Base-by-base conservation (phyloP, 257 asterid genomes). In the Salvia rosmarinus region DNA sequence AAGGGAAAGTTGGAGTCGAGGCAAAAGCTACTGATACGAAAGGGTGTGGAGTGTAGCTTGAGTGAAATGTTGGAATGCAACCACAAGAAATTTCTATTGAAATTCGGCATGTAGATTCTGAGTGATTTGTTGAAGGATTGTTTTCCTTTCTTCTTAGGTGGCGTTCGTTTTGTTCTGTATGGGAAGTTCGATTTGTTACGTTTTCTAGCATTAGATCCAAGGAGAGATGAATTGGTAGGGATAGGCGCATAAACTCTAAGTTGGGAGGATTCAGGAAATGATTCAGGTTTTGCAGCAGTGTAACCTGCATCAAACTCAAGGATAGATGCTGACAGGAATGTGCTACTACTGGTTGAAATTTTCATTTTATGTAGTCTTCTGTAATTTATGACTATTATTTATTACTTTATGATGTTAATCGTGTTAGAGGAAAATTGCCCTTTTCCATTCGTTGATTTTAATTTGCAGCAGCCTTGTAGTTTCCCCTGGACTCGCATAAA, bases 61-160 rank as follows among this genome's bases (percentile, higher is more conserved):
- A 89, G 92, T 71, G 99, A 94, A 34, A 91, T 94, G 97, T 76
- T 94, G 81, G 93, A 88, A 19, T 94, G 96, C 83, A 91, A 89
- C 79, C 93, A 91, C 77, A 84, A 78, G 86, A 91, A 87, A 71
- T 94, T 94, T 77, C 75, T 79, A 8, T 34, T 83, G 72, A 94
- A 83, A 84, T 91, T 94, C 77, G 95, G 92, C 58, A 44, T 86
- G 47, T 64, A 43, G 17, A 64, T 84, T 79, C 28, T 73, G 47
- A 84, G 80, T 73, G 74, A 66, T 75, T 69, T 77, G 80, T 75
- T 49, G 74, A 0, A 34, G 34, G 42, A 46, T 5, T 13, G 9
- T 21, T 56, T 49, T 8, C 14, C 50, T 40, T 13, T 49, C 14
- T 50, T 64, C 10, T 19, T 13, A 62, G 58, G 43, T 9, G 16